Base-by-base conservation (phyloP, 2,329 filamentous ascomycete genomes). In the Magnaporthiopsis rhizophila region DNA sequence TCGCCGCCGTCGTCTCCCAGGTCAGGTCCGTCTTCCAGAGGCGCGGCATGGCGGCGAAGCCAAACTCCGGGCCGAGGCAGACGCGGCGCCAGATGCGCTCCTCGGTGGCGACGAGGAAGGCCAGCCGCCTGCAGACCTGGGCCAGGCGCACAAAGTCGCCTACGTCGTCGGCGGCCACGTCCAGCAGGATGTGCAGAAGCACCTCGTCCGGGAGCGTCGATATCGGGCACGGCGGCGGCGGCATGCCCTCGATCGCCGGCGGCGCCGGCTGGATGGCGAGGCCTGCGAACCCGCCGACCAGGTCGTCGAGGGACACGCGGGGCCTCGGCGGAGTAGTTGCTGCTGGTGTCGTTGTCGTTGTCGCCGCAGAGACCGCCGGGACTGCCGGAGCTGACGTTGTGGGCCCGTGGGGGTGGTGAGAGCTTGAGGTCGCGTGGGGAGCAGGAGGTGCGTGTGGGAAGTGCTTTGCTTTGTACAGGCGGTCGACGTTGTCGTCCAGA, bases 401-500 rank as follows among this genome's bases (percentile, higher is more conserved):
- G 63, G 63, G 18, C 5, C 21, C 32, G 6, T 11, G 32, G 18
- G 36, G n/a, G 15, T 61, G 45, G 45, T 53, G 45, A 12, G 11
- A 13, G 28, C 28, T 5, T 5, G 28, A 5, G 26, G 24, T 67
- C 50, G 69, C 66, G 59, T 73, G 45, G 21, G 45, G 45, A 53
- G 45, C 45, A 67, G 84, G 83, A 2, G 93, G 89, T 3, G 61
- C 61, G 11, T 53, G 32, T 11, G 62, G 53, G 71, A 95, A 97
- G 77, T 98, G 88, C 78, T 98, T 98, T 71, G 91, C 89, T 71
- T 91, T 90, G 79, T 97, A 99, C 65, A 85, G 82, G 71, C 91
- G 86, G 74, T 99, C 92, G 63, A 99, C 94, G 18, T 82, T 80
- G 64, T 88, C 83, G 73, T 98, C 95, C 76, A 99, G 85, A 89